These are phyloP conservation scores for Candida parachauliodes DNA, from an alignment of 805 yeast species.

Conservation along the genomic window DNA sequence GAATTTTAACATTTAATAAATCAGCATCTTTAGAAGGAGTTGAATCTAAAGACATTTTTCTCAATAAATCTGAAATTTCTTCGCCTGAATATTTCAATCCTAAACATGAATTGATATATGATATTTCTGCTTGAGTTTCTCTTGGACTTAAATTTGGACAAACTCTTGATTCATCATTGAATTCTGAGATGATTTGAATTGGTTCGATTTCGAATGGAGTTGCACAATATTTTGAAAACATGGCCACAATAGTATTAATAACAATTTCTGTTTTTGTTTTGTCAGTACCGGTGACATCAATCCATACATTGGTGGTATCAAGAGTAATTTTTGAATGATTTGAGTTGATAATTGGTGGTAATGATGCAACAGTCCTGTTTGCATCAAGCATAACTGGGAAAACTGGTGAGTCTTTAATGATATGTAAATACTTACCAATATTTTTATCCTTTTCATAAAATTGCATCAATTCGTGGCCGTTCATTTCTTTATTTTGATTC, in stretches of 20 bases:
- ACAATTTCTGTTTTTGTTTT: constrained; percentile 92
- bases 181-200: constrained; percentile 76
- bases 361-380: constrained; percentile 72
- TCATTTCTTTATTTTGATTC: constrained; percentile 65
- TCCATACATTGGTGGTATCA: constrained; percentile 81
- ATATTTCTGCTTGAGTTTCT: constrained; percentile 66
- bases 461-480: constrained; percentile 78
- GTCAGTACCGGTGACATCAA: constrained; percentile 95
- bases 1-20: constrained; percentile 65
- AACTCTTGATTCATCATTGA: constrained; percentile 69
- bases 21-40: constrained; percentile 46
- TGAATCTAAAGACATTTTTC: constrained; percentile 79
- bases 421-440: constrained; percentile 81
- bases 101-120: constrained; percentile 86
- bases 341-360: constrained; percentile 97
- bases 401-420: constrained; percentile 83
- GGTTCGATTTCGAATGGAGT: constrained; percentile 88
- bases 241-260: constrained; percentile 86
- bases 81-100: constrained; percentile 73
- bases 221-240: constrained; percentile 87
- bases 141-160: constrained; percentile 74
- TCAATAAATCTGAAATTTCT: constrained; percentile 64
- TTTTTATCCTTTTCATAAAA: constrained; percentile 90
- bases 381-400: constrained; percentile 87
- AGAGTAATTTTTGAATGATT: constrained; percentile 84